Evolutionary conservation across 257 asterid genomes (phyloP), one percentile per base, ranked within the genome.

Genomic region (Cruciata laevipes): DNA sequence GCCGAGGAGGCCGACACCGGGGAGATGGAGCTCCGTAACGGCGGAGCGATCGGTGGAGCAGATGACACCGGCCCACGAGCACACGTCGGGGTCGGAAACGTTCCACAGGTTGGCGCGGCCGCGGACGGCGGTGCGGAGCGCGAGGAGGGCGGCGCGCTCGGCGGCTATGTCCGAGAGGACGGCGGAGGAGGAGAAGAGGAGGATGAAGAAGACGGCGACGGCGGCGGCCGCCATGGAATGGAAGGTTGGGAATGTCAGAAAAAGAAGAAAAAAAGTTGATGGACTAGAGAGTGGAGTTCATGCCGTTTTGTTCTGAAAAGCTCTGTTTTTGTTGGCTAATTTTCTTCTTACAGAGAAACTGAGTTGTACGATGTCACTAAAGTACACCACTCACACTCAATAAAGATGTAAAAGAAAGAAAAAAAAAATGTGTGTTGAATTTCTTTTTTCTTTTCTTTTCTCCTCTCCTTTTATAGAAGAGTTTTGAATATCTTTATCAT

Each of bases 1-100:
- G 4, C 98, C 98, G 69, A 88, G 69, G 7, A 92, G 83, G 14
- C 94, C 97, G 89, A 82, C 87, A 6, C 90, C 98, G n/a, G 98
- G 98, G 47, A 89, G 79, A 59, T 76, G 97, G 35, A 92, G 88
- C 81, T 81, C 97, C 13, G 68, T 68, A 21, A 92, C 94, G 25
- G 88, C 62, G 58, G 91, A 71, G 51, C 71, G 70, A 35, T 74
- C 81, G 12, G 83, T 65, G 40, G 96, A 78, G 82, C 98, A 92
- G 60, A 67, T 63, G 5, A 92, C 88, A 6, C 98, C 98, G 0
- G 85, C 57, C 97, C 98, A 92, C 10, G 64, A 33, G 77, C 98
- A 92, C 30, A 95, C 83, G 18, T 83, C 82, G n/a, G 82, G 71
- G 72, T 75, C 85, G 13, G 95, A 74, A 33, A 84, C 70, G 61